phyloP scores from a whole-genome alignment of 257 asterid genomes.

The Rauvolfia tetraphylla region DNA sequence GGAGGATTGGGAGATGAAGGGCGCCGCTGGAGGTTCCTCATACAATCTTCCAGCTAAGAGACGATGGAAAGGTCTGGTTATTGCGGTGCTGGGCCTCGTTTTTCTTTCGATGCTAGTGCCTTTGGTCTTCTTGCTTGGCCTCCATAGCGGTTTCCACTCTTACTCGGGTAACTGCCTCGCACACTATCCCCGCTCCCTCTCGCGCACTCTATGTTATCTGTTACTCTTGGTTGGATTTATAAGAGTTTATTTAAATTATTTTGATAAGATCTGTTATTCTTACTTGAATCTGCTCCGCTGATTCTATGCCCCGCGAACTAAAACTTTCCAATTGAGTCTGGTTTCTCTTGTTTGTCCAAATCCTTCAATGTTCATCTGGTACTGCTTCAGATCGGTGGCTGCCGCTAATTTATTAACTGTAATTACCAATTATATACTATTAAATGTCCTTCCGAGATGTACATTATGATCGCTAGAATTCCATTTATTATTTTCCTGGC shows the following conservation, averaged over 20 bases:
- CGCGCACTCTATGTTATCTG: background rate
- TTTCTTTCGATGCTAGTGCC: constrained; percentile 95
- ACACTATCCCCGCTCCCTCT: background rate
- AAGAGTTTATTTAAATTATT: background rate
- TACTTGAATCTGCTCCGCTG: background rate
- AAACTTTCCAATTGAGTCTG: background rate
- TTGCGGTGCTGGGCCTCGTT: constrained; percentile 76
- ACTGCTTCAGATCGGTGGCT: background rate
- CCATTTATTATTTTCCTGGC: too few relatives aligned
- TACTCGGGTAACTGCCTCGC: constrained; percentile 41
- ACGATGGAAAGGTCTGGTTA: constrained; percentile 76
- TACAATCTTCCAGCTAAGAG: constrained; percentile 61
- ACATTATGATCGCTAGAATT: background rate
- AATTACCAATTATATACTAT: background rate
- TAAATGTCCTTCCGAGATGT: background rate
- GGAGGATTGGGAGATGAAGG: constrained; percentile 43
- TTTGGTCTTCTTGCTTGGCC: constrained; percentile 76
- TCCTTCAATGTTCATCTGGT: background rate
- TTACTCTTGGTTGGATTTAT: constrained; percentile 2
- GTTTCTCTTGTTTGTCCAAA: background rate
- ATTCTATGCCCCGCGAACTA: background rate
- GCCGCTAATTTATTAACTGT: background rate
- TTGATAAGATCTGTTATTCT: constrained; percentile 5
- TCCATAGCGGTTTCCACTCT: constrained; percentile 67
- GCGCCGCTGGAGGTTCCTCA: constrained; percentile 45